These are phyloP conservation scores for Sanchytrium tribonematis DNA, from an alignment of 371 early-diverging fungal genomes.

Conservation along the genomic window DNA sequence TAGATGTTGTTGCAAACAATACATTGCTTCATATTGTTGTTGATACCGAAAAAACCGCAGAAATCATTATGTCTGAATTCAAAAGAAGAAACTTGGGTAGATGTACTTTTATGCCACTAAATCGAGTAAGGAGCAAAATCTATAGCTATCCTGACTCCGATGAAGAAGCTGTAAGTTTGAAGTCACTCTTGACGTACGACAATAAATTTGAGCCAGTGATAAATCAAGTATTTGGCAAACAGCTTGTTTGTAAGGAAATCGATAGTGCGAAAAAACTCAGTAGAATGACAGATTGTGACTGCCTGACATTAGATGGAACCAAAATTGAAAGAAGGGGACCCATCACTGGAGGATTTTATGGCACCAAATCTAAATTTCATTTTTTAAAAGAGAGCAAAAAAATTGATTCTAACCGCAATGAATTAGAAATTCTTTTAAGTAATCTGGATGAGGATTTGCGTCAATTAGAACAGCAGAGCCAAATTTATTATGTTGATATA, in stretches of 20 bases:
- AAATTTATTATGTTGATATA: no score
- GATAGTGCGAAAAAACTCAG: slow-evolving; percentile 53
- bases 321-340: slow-evolving; percentile 77
- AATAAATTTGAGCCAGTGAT: slow-evolving; percentile 33
- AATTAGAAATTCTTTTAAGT: no score
- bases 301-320: slow-evolving; percentile 61
- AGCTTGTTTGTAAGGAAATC: slow-evolving; percentile 58
- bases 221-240: slow-evolving; percentile 55
- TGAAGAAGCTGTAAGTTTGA: slow-evolving; percentile 51
- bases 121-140: slow-evolving; percentile 32
- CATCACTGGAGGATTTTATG: slow-evolving; percentile 67
- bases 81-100: slow-evolving; percentile 44
- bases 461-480: no score
- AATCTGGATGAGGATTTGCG: no score
- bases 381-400: no score
- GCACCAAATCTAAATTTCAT: no score
- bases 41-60: slow-evolving; percentile 67
- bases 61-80: slow-evolving; percentile 39
- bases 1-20: slow-evolving; percentile 9
- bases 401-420: no score
- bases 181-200: slow-evolving; percentile 39
- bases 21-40: slow-evolving; percentile 92
- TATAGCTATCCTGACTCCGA: slow-evolving; percentile 27
- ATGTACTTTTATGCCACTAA: slow-evolving; percentile 89
- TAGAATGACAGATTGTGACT: slow-evolving; percentile 36